Evolutionary conservation across 441 rosid genomes (phyloP), one percentile per base, ranked within the genome.

Genomic region (Metrosideros polymorpha): DNA sequence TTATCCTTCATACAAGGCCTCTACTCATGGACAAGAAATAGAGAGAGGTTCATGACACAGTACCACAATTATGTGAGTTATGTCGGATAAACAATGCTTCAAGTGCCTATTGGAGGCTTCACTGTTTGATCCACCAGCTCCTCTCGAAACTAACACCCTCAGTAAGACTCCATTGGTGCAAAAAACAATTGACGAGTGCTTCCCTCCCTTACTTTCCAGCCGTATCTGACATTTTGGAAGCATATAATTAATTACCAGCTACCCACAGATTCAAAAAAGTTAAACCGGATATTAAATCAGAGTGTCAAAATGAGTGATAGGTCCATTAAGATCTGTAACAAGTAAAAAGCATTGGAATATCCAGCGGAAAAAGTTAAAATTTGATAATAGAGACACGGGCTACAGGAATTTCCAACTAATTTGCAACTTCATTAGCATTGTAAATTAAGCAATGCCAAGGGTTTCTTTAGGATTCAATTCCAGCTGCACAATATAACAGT

Each of bases 1-100:
- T 10, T 15, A 0, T 10, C 79, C 79, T 24, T 22, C 14, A 39
- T 71, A 71, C 79, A 35, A 71, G 45, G 79, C 45, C 76, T 39
- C 79, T 39, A 71, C 79, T 71, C 45, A 54, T 51, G 17, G 27
- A 35, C n/a, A 82, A 63, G 53, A 83, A 86, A 82, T 32, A 55
- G 71, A 54, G 59, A 32, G 83, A 84, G 61, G 55, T 82, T 32
- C 25, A 9, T 9, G 85, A 86, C 77, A 10, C 86, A 83, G 85
- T 98, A 98, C 99, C 99, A 96, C 97, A 93, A 98, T 94, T 89
- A 98, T 95, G 93, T 98, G 98, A 89, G 99, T 95, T 87, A 98
- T 90, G 87, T 90, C 95, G 85, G 94, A 94, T 87, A 93, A 85
- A 89, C 88, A 92, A 84, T 87, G 91, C 79, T 89, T 90, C 57